Evolutionary conservation across 2,329 filamentous ascomycete genomes (phyloP).

Genomic region (Diaporthe vexans): DNA sequence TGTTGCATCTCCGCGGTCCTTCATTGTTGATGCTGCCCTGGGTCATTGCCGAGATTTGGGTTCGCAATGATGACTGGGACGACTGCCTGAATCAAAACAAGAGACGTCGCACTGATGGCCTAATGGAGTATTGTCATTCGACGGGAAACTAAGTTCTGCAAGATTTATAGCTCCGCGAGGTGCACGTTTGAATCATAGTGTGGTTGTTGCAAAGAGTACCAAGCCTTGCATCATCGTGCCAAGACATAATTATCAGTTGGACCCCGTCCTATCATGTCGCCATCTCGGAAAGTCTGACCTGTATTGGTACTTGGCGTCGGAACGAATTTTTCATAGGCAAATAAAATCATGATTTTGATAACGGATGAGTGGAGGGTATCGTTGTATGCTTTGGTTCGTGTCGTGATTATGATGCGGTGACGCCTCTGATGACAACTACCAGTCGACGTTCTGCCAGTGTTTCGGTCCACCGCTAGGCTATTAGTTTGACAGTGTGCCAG

Average conservation of each 20-base stretch:
- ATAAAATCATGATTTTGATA: not conserved
- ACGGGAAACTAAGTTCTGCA: constrained; percentile 38
- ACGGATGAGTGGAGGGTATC: not conserved
- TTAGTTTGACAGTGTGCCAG: not conserved
- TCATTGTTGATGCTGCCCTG: not conserved
- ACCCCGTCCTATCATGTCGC: constrained; percentile 33
- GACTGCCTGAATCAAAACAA: not conserved
- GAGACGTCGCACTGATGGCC: not conserved
- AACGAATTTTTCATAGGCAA: not conserved
- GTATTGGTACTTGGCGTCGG: constrained; percentile 11
- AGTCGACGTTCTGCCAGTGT: not conserved
- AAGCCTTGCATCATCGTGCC: constrained; percentile 36
- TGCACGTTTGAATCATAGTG: constrained; percentile 18
- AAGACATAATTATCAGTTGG: constrained; percentile 1
- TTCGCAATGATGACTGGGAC: not conserved
- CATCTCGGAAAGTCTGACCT: not conserved
- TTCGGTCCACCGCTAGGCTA: not conserved
- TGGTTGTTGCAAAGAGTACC: constrained; percentile 36
- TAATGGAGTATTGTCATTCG: not conserved
- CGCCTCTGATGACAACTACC: constrained; percentile 15
- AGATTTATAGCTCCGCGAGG: constrained; percentile 16
- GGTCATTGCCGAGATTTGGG: not conserved
- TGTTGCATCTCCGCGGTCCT: not conserved
- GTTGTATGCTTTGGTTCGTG: not conserved
- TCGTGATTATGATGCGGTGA: constrained; percentile 1